A percentile compares a stretch with the other conserved stretches of the same genome.
Conservation (phyloP, 805 yeast species). For the Saccharomycopsis oosterbeekiorum region DNA sequence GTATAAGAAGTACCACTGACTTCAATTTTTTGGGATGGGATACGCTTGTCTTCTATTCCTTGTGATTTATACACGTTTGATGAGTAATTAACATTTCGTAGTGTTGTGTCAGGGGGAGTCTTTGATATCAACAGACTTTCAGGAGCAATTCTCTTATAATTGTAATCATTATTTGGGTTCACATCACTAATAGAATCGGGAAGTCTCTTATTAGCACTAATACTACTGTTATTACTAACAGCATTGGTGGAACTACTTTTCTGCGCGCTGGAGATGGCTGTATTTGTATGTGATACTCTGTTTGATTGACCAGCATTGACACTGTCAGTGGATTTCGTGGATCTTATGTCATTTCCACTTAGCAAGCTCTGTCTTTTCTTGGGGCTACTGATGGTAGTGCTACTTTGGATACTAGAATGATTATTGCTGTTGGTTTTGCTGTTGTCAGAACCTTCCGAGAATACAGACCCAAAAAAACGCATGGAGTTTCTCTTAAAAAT, state of each 20-base stretch:
- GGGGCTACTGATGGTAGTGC: neutral
- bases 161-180: neutral
- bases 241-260: neutral
- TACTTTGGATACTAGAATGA: neutral
- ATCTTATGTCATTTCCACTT: neutral
- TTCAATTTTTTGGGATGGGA: neutral
- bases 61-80: neutral
- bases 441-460: constrained; percentile 4
- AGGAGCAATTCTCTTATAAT: neutral
- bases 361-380: neutral
- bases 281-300: neutral
- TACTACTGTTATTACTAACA: neutral
- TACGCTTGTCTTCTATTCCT: neutral
- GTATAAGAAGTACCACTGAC: neutral
- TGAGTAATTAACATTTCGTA: neutral
- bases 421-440: neutral
- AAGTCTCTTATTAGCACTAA: neutral
- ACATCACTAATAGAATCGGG: neutral
- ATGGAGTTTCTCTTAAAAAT: constrained; percentile 14
- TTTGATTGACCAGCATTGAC: neutral
- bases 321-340: neutral
- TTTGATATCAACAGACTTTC: neutral
- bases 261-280: neutral
- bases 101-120: neutral
- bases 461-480: constrained; percentile 15